Evolutionary conservation across 495 filamentous ascomycete genomes (phyloP).

Genomic region (Hypoxylon subgilvum): DNA sequence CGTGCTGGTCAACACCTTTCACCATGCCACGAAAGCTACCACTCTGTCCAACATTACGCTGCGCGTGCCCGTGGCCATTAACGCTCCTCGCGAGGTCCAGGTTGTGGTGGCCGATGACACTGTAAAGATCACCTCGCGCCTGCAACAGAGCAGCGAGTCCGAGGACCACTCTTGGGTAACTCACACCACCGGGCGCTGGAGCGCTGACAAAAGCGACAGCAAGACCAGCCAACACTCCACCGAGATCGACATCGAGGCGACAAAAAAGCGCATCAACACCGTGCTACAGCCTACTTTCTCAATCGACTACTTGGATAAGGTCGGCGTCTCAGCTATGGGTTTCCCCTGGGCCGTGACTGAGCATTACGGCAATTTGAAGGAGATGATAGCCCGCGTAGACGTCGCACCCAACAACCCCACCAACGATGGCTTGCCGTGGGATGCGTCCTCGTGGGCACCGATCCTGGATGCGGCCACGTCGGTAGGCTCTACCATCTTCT

Average conservation of each 20-base stretch:
- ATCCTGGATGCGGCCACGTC: constrained; percentile 56
- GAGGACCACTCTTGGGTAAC: constrained; percentile 46
- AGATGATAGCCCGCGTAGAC: constrained; percentile 55
- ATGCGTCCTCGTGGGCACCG: constrained; percentile 50
- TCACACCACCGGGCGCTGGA: constrained; percentile 44
- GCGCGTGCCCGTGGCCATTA: constrained; percentile 50
- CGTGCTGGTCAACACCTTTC: constrained; percentile 49
- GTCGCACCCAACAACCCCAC: constrained; percentile 20
- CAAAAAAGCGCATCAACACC: constrained; percentile 11
- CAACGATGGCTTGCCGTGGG: constrained; percentile 37
- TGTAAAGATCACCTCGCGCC: constrained; percentile 42
- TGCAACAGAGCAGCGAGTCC: constrained; percentile 24
- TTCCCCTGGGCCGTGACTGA: constrained; percentile 54
- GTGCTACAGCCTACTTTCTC: constrained; percentile 41
- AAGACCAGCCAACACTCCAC: constrained; percentile 3
- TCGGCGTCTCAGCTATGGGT: constrained; percentile 52
- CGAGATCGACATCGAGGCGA: constrained; percentile 31
- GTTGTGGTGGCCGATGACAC: constrained; percentile 36
- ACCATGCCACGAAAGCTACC: constrained; percentile 40
- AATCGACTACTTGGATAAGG: constrained; percentile 48
- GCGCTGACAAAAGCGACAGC: background rate
- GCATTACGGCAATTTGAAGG: constrained; percentile 47
- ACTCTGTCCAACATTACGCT: constrained; percentile 41
- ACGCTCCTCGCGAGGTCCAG: constrained; percentile 45
- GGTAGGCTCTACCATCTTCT: constrained; percentile 54